Percentiles rank a stretch among this genome's conserved stretches.
Conservation (phyloP, 495 filamentous ascomycete species). For the Aspergillus hancockii region DNA sequence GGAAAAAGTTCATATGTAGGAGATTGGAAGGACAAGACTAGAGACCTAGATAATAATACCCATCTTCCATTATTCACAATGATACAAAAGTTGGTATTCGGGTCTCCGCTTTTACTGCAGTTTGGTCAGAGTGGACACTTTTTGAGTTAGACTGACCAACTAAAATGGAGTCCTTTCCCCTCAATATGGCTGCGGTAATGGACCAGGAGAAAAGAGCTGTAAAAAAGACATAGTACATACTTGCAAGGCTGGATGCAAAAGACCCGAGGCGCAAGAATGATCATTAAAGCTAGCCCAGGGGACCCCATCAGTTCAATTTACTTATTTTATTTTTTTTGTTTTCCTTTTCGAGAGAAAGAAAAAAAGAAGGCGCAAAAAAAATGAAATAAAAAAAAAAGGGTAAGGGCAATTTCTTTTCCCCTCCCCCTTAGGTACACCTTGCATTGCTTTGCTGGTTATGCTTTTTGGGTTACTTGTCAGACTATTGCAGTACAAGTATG, state of each 20-base stretch:
- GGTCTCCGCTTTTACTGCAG: slow-evolving; percentile 20
- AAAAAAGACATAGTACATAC: not conserved
- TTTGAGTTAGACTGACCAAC: slow-evolving; percentile 15
- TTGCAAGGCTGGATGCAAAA: slow-evolving; percentile 5
- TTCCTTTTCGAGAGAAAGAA: not conserved
- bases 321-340: not conserved
- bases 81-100: slow-evolving; percentile 28
- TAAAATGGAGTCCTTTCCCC: slow-evolving; percentile 17
- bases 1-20: slow-evolving; percentile 4
- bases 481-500: not conserved
- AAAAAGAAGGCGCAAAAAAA: not conserved
- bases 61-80: slow-evolving; percentile 15
- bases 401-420: not conserved
- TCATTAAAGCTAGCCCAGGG: not conserved
- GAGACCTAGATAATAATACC: slow-evolving; percentile 12
- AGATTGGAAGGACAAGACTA: slow-evolving; percentile 10
- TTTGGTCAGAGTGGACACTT: slow-evolving; percentile 16
- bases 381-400: not conserved
- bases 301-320: not conserved
- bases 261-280: slow-evolving; percentile 10
- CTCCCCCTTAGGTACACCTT: not conserved
- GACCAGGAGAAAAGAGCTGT: slow-evolving; percentile 7
- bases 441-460: not conserved
- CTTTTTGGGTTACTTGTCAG: slow-evolving; percentile 1
- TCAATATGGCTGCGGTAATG: slow-evolving; percentile 3